These are phyloP conservation scores for Venturia oleaginea DNA, from an alignment of 2,329 filamentous ascomycete species.

Conservation along the genomic window DNA sequence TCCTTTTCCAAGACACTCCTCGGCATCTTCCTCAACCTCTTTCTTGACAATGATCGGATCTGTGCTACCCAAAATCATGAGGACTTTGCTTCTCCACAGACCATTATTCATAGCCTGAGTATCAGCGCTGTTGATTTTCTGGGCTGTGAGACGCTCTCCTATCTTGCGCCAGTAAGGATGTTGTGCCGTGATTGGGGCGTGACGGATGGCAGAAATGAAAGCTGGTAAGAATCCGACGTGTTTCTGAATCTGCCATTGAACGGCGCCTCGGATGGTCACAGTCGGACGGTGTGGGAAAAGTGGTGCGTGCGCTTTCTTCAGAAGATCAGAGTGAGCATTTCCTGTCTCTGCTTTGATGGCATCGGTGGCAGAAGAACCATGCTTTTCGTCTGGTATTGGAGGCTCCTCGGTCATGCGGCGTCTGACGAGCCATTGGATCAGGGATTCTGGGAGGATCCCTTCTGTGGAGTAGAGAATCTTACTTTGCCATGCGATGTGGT, in stretches of 20 bases:
- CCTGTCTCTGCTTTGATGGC: slow-evolving; percentile 11
- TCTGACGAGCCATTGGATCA: slow-evolving; percentile 10
- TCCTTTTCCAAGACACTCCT: slow-evolving; percentile 44
- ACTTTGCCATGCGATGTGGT: slow-evolving; percentile 52
- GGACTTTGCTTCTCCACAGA: slow-evolving; percentile 42
- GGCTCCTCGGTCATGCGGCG: not conserved
- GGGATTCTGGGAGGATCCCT: slow-evolving; percentile 16
- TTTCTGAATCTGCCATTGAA: slow-evolving; percentile 59
- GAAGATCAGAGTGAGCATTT: not conserved
- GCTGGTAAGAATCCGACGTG: slow-evolving; percentile 61
- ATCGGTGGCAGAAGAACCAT: not conserved
- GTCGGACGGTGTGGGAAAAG: slow-evolving; percentile 44
- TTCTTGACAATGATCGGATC: slow-evolving; percentile 60
- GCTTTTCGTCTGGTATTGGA: not conserved
- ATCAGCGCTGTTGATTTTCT: slow-evolving; percentile 25
- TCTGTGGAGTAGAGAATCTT: slow-evolving; percentile 52
- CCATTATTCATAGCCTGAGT: slow-evolving; percentile 24
- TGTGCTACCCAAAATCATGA: slow-evolving; percentile 55
- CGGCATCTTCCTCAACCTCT: slow-evolving; percentile 55
- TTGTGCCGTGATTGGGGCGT: slow-evolving; percentile 60
- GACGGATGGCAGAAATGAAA: slow-evolving; percentile 61
- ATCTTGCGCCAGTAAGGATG: slow-evolving; percentile 54
- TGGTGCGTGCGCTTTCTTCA: not conserved
- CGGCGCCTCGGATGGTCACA: slow-evolving; percentile 52
- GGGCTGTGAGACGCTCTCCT: slow-evolving; percentile 38